Percentiles rank a stretch among this genome's conserved stretches.
Evolutionary conservation across 345 rosid genomes (phyloP).

Genomic region (Euphorbia pulcherrima): DNA sequence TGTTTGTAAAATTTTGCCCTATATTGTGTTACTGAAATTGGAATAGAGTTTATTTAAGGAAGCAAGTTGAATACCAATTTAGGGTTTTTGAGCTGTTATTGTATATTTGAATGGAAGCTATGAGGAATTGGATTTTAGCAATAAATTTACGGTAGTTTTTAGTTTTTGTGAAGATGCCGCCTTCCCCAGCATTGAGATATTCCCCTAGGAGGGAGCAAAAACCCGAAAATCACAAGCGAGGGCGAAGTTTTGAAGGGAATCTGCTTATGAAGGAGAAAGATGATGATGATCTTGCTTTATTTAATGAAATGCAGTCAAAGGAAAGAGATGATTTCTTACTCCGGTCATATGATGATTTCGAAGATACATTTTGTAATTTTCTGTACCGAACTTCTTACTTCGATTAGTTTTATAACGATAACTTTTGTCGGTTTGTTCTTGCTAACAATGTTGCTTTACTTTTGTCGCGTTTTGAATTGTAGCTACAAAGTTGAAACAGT

Average conservation of each 20-base stretch:
- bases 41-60: conserved; percentile 7
- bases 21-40: conserved; percentile 3
- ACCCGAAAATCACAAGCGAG: conserved; percentile 62
- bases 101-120: conserved; percentile 12
- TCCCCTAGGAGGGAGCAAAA: conserved; percentile 70
- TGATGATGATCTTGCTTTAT: conserved; percentile 87
- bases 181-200: conserved; percentile 74
- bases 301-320: conserved; percentile 79
- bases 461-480: conserved; percentile 17
- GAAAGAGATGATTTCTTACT: conserved; percentile 86
- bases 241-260: conserved; percentile 69
- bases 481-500: conserved; percentile 79
- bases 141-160: conserved; percentile 6
- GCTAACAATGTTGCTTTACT: conserved; percentile 18
- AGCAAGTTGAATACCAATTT: conserved; percentile 5
- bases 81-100: conserved; percentile 5
- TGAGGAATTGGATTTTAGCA: conserved; percentile 21
- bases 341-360: conserved; percentile 67
- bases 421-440: conserved; percentile 15
- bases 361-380: conserved; percentile 79
- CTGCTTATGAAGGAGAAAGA: conserved; percentile 62
- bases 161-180: conserved; percentile 57
- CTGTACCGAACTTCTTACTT: conserved; percentile 14
- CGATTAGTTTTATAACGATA: conserved; percentile 4
- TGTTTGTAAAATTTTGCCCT: background rate